These are phyloP conservation scores for Metarhizium brunneum DNA, from an alignment of 2,329 filamentous ascomycete species.

Conservation along the genomic window DNA sequence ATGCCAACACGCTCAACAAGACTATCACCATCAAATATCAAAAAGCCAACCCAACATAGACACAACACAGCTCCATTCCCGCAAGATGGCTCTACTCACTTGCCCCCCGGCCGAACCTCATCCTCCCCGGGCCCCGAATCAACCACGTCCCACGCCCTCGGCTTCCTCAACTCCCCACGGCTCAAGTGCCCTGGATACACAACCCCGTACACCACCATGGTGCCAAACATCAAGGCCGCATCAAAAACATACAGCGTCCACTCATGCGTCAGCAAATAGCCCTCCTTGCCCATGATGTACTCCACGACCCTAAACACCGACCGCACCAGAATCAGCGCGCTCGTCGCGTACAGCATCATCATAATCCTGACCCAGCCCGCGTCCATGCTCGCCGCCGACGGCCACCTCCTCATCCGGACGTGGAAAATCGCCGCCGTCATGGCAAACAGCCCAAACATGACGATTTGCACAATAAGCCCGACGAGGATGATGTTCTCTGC, in stretches of 20 bases:
- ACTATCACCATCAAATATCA: background rate
- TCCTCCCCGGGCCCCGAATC: background rate
- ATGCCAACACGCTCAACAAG: background rate
- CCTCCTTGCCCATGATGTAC: slow-evolving; percentile 31
- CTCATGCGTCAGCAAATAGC: slow-evolving; percentile 31
- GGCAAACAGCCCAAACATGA: slow-evolving; percentile 48
- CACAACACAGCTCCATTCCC: too few species aligned
- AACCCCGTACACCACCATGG: slow-evolving; percentile 13
- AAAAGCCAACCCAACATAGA: too few species aligned
- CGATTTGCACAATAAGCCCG: slow-evolving; percentile 47
- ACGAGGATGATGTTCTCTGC: slow-evolving; percentile 45
- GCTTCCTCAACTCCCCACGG: background rate
- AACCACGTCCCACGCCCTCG: slow-evolving; percentile 4
- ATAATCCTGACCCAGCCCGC: slow-evolving; percentile 26
- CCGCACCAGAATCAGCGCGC: slow-evolving; percentile 30
- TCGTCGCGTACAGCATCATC: slow-evolving; percentile 26
- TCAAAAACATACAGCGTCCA: slow-evolving; percentile 36
- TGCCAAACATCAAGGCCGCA: slow-evolving; percentile 13
- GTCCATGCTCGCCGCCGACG: slow-evolving; percentile 7
- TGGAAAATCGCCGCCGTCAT: slow-evolving; percentile 40
- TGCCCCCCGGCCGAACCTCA: background rate
- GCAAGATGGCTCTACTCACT: background rate
- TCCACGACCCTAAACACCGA: slow-evolving; percentile 39
- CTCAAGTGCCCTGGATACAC: slow-evolving; percentile 11
- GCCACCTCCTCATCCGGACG: slow-evolving; percentile 15